A percentile compares a stretch with the other conserved stretches of the same genome.
These are phyloP conservation scores for Trifolium repens DNA, from an alignment of 306 rosid genomes.

Conservation along the genomic window DNA sequence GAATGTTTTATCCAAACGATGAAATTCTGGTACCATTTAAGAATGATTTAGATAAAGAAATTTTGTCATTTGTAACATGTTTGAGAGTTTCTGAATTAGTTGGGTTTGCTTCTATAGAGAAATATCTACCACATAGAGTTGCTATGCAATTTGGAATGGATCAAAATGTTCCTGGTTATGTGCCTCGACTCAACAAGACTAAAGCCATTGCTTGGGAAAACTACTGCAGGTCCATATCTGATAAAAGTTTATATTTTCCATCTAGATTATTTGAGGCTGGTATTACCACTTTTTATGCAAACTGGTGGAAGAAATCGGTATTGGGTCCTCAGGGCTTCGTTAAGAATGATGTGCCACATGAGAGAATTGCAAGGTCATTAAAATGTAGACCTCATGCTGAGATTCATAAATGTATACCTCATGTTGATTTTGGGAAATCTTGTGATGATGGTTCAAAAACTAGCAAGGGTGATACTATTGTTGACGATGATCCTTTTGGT, in stretches of 20 bases:
- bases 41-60: not conserved
- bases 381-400: not conserved
- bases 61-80: slow-evolving; percentile 39
- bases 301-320: slow-evolving; percentile 37
- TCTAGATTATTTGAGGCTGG: slow-evolving; percentile 41
- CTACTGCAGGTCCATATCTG: too few species aligned
- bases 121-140: slow-evolving; percentile 55
- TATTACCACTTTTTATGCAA: slow-evolving; percentile 39
- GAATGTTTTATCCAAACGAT: too few species aligned
- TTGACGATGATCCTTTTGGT: too few species aligned
- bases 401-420: too few species aligned
- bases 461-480: too few species aligned
- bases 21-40: too few species aligned
- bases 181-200: slow-evolving; percentile 26
- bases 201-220: too few species aligned
- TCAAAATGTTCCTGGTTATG: slow-evolving; percentile 54
- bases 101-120: slow-evolving; percentile 40
- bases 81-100: slow-evolving; percentile 50
- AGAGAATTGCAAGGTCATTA: slow-evolving; percentile 16
- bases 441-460: too few species aligned
- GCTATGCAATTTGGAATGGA: slow-evolving; percentile 67
- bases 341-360: not conserved
- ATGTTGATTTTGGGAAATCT: too few species aligned
- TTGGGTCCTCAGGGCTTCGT: slow-evolving; percentile 3
- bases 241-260: too few species aligned